These are phyloP conservation scores for Pyracantha coccinea DNA, from an alignment of 331 rosid genomes.

Conservation along the genomic window DNA sequence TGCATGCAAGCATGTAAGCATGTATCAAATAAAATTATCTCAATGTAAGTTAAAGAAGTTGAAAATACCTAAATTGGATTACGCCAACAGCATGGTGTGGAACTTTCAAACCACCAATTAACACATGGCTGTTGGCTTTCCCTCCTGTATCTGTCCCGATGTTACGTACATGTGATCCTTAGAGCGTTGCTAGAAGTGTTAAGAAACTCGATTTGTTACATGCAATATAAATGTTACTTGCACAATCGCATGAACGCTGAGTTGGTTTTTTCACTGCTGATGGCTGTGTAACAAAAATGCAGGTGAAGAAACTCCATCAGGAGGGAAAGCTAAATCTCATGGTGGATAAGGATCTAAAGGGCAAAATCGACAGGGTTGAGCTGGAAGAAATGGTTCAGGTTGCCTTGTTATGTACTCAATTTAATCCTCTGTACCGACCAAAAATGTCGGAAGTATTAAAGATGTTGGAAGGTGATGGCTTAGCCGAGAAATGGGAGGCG, in stretches of 20 bases:
- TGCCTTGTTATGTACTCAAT: slow-evolving; percentile 86
- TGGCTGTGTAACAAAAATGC: slow-evolving; percentile 14
- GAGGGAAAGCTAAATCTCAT: slow-evolving; percentile 71
- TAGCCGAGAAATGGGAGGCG: slow-evolving; percentile 97
- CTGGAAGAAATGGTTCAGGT: slow-evolving; percentile 94
- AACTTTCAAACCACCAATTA: background rate
- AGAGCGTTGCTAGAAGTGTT: too few species aligned
- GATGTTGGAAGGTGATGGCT: slow-evolving; percentile 97
- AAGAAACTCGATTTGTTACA: too few species aligned
- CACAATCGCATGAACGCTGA: too few species aligned
- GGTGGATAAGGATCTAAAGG: slow-evolving; percentile 86
- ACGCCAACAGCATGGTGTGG: too few species aligned
- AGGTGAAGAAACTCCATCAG: slow-evolving; percentile 89
- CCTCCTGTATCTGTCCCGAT: background rate
- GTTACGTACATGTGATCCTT: background rate
- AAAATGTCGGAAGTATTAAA: slow-evolving; percentile 91
- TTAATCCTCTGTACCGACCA: slow-evolving; percentile 83
- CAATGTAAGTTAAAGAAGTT: too few species aligned
- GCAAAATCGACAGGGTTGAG: slow-evolving; percentile 60
- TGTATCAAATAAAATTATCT: too few species aligned
- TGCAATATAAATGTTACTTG: background rate
- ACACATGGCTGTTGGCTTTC: background rate
- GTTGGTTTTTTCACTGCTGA: background rate
- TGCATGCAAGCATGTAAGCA: too few species aligned
- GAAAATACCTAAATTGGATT: too few species aligned